phyloP scores from a whole-genome alignment of 805 yeast species.

The Nakazawaea pomicola region DNA sequence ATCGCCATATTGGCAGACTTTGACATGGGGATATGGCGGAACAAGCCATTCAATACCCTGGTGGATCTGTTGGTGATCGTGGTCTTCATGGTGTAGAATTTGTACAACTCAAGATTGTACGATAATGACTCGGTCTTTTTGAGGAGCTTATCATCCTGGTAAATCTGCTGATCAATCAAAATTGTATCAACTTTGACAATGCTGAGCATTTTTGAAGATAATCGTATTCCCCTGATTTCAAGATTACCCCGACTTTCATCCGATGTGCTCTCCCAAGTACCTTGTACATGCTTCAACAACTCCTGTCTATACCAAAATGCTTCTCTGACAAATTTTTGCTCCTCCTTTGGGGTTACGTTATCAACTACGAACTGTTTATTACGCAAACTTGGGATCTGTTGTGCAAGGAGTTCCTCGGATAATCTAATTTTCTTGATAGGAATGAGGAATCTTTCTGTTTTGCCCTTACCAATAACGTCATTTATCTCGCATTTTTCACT shows the following conservation, averaged over 20 bases:
- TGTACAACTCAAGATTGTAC: constrained; percentile 35
- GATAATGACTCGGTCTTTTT: constrained; percentile 23
- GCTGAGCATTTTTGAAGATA: constrained; percentile 56
- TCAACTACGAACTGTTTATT: constrained; percentile 67
- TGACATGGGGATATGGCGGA: constrained; percentile 53
- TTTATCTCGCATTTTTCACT: not conserved
- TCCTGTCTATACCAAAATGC: constrained; percentile 79
- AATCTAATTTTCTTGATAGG: constrained; percentile 59
- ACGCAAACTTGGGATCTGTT: constrained; percentile 65
- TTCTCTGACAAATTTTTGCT: constrained; percentile 51
- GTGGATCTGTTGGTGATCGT: constrained; percentile 44
- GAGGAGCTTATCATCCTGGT: constrained; percentile 14
- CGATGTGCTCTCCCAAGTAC: constrained; percentile 52
- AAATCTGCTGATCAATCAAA: constrained; percentile 32
- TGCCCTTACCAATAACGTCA: constrained; percentile 6
- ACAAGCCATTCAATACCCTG: constrained; percentile 41
- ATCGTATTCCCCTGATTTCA: constrained; percentile 61
- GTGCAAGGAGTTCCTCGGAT: constrained; percentile 35
- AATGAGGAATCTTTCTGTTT: constrained; percentile 48
- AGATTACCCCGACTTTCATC: constrained; percentile 44
- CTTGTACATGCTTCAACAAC: constrained; percentile 53
- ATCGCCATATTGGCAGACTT: constrained; percentile 26
- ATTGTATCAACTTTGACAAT: constrained; percentile 47
- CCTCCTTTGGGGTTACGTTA: constrained; percentile 47
- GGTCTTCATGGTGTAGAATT: constrained; percentile 46